phyloP scores from a whole-genome alignment of 148 eudicot genomes.

The Rhododendron simsii region DNA sequence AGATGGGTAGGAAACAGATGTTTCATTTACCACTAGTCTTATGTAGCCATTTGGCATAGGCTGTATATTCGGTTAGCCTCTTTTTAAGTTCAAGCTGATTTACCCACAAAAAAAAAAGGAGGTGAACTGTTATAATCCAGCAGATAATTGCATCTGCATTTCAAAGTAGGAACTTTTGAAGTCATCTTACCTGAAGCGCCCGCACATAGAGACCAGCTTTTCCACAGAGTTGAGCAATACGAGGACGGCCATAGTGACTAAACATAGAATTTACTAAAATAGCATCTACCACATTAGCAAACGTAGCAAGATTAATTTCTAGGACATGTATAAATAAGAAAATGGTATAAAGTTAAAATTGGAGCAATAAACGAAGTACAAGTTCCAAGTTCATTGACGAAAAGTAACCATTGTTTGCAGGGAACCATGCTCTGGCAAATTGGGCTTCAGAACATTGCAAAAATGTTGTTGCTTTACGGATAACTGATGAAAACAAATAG shows the following conservation, averaged over 20 bases:
- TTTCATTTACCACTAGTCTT: no score
- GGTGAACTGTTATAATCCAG: no score
- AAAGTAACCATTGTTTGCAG: constrained; percentile 70
- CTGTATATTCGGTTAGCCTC: no score
- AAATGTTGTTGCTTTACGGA: constrained; percentile 93
- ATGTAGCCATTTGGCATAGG: no score
- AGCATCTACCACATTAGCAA: constrained; percentile 96
- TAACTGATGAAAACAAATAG: constrained; percentile 42
- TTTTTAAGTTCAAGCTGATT: no score
- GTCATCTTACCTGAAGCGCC: constrained; percentile 67
- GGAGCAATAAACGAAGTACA: not conserved
- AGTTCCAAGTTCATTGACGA: not conserved
- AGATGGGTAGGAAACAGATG: no score
- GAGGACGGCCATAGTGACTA: constrained; percentile 93
- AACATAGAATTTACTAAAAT: constrained; percentile 97
- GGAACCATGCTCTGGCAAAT: constrained; percentile 76
- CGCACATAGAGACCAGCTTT: constrained; percentile 87
- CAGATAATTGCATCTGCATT: not conserved
- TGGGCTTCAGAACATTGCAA: constrained; percentile 82
- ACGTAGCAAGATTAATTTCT: constrained; percentile 89
- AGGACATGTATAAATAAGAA: constrained; percentile 48
- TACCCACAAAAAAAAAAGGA: no score
- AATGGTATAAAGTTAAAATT: not conserved
- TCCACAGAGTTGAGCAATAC: constrained; percentile 93
- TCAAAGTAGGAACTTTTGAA: not conserved